These are phyloP conservation scores for Solanum neorickii DNA, from an alignment of 257 asterid species.

Conservation along the genomic window DNA sequence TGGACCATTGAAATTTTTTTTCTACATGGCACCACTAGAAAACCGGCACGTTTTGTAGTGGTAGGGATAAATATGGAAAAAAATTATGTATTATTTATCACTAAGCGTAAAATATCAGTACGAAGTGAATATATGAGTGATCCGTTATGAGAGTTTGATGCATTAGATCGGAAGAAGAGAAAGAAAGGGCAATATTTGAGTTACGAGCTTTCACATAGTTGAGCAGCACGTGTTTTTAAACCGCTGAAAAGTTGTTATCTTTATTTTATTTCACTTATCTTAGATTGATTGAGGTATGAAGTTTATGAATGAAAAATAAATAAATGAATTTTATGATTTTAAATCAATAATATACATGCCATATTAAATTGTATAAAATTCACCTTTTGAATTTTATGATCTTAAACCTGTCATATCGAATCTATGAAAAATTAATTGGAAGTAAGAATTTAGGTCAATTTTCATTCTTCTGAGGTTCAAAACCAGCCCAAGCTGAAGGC, in stretches of 20 bases:
- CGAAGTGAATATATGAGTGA: not conserved
- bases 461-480: not conserved
- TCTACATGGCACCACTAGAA: not conserved
- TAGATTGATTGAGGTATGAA: not conserved
- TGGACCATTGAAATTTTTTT: not conserved
- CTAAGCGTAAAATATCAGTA: not conserved
- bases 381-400: too few relatives aligned
- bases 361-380: too few relatives aligned
- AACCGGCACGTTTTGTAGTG: not conserved
- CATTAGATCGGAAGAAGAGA: not conserved
- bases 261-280: not conserved
- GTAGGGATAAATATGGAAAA: not conserved
- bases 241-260: not conserved
- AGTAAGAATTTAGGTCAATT: not conserved
- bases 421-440: not conserved
- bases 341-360: not conserved
- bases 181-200: not conserved
- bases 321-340: not conserved
- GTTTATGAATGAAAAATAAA: not conserved
- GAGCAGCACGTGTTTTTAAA: not conserved
- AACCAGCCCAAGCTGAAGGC: not conserved
- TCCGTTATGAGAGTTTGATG: not conserved
- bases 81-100: not conserved
- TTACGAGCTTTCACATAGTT: not conserved
- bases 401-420: not conserved